Base-by-base conservation (phyloP, 2,329 filamentous ascomycete genomes). In the Stagonosporopsis tanaceti region DNA sequence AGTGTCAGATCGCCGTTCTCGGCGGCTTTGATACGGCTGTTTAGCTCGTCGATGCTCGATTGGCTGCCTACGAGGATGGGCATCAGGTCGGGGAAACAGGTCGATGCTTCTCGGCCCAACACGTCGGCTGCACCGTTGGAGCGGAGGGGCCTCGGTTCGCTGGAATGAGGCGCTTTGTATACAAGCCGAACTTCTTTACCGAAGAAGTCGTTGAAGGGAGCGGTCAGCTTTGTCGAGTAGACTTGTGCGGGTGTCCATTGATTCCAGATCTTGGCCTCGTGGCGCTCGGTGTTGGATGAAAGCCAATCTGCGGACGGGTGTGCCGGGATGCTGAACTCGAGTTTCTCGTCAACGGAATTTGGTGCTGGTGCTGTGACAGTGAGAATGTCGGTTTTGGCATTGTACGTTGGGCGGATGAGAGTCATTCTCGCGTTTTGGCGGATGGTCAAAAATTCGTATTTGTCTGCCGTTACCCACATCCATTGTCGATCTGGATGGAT, bases 361-460 rank as follows among this genome's bases (percentile, higher is more conserved):
- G 77, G 77, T 7, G 75, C 70, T 17, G 77, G 76, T 3, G 84
- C 80, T 12, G 78, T 79, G 57, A 88, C 79, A 35, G 79, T 73
- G 20, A 88, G 78, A 20, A 78, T 75, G 47, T 80, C 77, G 4
- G 75, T 76, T 47, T 80, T 73, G 3, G 73, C 64, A 58, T 80
- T 76, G 54, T 87, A 77, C 2, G 76, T 74, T 1, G 85, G 86
- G 32, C 83, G 80, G 68, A 89, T 87, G 12, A 88, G 78, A 0
- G 87, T 89, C 85, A 89, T 88, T 37, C 80, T 76, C 4, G 85
- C 79, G 57, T 85, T 82, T 53, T 84, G 78, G 14, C 87, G 84
- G 66, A 89, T 89, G 2, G 87, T 89, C 50, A 88, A 71, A 69
- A 89, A 89, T 53, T 85, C 80, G 47, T 79, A 75, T 4, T 77